phyloP scores from a whole-genome alignment of 108 stramenopile species.

The Tribonema minus region DNA sequence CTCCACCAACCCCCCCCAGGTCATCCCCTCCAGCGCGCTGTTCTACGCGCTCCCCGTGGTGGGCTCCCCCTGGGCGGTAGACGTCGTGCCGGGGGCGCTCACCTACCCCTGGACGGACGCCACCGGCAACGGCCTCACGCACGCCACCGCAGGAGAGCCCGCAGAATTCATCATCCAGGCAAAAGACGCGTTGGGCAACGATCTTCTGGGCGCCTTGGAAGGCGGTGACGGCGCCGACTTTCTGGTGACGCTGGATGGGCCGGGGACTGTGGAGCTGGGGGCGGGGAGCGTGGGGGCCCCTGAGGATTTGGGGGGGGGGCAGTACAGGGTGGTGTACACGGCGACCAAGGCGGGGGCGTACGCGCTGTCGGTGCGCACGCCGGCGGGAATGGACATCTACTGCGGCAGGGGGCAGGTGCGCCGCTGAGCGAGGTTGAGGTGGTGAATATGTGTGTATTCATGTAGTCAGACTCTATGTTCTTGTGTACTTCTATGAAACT shows the following conservation, averaged over 20 bases:
- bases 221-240: conserved; percentile 14
- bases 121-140: conserved; percentile 53
- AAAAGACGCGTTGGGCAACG: conserved; percentile 62
- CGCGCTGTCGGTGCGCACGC: conserved; percentile 63
- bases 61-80: conserved; percentile 67
- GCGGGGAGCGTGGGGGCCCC: conserved; percentile 38
- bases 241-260: conserved; percentile 44
- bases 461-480: too few species aligned
- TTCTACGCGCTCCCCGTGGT: conserved; percentile 62
- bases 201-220: background rate
- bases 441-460: too few species aligned
- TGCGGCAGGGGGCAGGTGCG: conserved; percentile 60
- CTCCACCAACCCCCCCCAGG: too few species aligned
- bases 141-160: conserved; percentile 63
- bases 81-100: conserved; percentile 67
- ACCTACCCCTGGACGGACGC: conserved; percentile 68
- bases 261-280: conserved; percentile 46
- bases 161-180: conserved; percentile 68
- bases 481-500: background rate
- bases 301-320: conserved; percentile 65
- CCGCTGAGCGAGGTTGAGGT: too few species aligned
- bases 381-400: conserved; percentile 70
- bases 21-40: conserved; percentile 59
- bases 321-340: conserved; percentile 63
- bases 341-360: conserved; percentile 68